phyloP scores from a whole-genome alignment of 2,329 filamentous ascomycete species.

The Arthrobotrys sinensis region DNA sequence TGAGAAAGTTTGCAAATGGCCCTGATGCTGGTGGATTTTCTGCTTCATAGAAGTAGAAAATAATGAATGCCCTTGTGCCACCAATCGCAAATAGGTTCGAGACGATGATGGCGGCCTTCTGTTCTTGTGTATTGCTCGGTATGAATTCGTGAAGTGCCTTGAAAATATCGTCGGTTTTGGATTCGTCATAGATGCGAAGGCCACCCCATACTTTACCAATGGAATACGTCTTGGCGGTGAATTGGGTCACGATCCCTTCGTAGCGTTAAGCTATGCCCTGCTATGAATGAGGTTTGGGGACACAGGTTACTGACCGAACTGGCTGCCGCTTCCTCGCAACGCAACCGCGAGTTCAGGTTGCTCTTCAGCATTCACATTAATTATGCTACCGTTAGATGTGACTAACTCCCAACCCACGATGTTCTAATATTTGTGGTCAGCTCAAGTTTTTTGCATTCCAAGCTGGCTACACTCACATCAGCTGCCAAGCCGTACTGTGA shows the following conservation, averaged over 20 bases:
- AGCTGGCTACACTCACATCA: background rate
- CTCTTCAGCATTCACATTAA: background rate
- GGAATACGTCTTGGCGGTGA: background rate
- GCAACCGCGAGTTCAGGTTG: constrained; percentile 1
- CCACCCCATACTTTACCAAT: constrained; percentile 15
- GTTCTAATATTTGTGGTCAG: background rate
- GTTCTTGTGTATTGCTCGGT: background rate
- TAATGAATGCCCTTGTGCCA: constrained; percentile 2
- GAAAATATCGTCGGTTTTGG: background rate
- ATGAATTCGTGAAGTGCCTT: constrained; percentile 1
- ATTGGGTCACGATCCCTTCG: constrained; percentile 8
- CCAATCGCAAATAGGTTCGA: background rate
- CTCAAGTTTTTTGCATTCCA: too few relatives aligned
- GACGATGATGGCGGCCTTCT: constrained; percentile 15
- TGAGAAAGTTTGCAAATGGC: constrained; percentile 4
- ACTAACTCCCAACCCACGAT: constrained; percentile 1
- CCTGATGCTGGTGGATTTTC: constrained; percentile 1
- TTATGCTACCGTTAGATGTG: background rate
- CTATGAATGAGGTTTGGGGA: background rate
- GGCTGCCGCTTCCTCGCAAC: constrained; percentile 1
- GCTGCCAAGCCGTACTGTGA: constrained; percentile 3
- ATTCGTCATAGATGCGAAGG: background rate
- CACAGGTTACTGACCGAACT: background rate
- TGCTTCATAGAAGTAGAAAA: constrained; percentile 16
- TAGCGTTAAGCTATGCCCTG: background rate